Conservation (phyloP, 306 rosid species). For the Prosopis cineraria region DNA sequence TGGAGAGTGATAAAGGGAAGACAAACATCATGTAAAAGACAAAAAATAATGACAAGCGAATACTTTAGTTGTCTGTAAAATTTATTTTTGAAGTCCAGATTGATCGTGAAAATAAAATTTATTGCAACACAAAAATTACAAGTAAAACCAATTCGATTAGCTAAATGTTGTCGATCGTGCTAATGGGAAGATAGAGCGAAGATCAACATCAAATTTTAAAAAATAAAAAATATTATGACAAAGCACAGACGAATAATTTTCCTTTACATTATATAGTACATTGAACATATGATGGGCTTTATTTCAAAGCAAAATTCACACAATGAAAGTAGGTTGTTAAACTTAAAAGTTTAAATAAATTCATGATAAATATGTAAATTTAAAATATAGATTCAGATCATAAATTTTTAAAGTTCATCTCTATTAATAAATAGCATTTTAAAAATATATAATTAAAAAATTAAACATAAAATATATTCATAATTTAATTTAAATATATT, state of each 20-base stretch:
- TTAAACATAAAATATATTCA: too few species aligned
- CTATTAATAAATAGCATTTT: too few species aligned
- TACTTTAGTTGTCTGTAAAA: not conserved
- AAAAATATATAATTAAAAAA: too few species aligned
- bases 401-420: too few species aligned
- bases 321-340: too few species aligned
- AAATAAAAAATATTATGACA: not conserved
- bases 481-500: too few species aligned
- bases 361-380: too few species aligned
- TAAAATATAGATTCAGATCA: too few species aligned
- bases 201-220: not conserved
- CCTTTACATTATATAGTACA: too few species aligned
- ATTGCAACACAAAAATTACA: not conserved
- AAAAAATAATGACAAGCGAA: conserved; percentile 12
- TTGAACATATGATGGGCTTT: too few species aligned
- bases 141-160: not conserved
- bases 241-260: not conserved
- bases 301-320: too few species aligned
- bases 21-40: conserved; percentile 18
- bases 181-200: not conserved
- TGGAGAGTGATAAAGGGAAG: conserved; percentile 4
- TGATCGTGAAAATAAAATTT: not conserved
- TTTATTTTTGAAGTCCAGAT: not conserved
- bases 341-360: too few species aligned
- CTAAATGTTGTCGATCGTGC: not conserved